A percentile compares a stretch with the other conserved stretches of the same genome.
phyloP scores from a whole-genome alignment of 768 basidiomycete species.

The Steccherinum ochraceum region DNA sequence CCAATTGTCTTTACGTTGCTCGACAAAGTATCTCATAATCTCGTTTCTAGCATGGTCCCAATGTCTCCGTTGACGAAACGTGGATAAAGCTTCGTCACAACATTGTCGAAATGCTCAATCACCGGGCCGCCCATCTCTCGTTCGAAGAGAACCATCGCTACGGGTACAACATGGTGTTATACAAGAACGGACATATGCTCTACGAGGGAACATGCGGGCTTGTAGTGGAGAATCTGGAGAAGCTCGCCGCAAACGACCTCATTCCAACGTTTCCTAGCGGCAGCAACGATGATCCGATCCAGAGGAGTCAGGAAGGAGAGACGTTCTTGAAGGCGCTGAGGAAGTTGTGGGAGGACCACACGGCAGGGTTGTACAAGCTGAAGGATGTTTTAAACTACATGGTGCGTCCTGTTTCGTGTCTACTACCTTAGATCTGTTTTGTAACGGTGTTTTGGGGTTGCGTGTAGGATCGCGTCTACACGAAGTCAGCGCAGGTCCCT shows the following conservation, averaged over 20 bases:
- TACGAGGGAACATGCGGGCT: conserved; percentile 82
- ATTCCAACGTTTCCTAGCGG: conserved; percentile 78
- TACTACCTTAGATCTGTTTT: conserved; percentile 1
- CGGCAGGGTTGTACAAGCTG: conserved; percentile 79
- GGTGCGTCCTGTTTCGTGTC: conserved; percentile 38
- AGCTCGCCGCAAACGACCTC: conserved; percentile 69
- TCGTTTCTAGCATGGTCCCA: conserved; percentile 54
- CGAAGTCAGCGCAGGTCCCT: conserved; percentile 66
- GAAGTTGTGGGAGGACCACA: conserved; percentile 92
- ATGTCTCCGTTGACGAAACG: conserved; percentile 74
- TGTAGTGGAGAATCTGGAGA: conserved; percentile 76
- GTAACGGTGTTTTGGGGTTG: conserved; percentile 9
- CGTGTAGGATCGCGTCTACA: conserved; percentile 84
- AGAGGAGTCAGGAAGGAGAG: conserved; percentile 81
- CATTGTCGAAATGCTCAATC: conserved; percentile 91
- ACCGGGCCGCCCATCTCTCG: conserved; percentile 83
- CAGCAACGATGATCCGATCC: conserved; percentile 58
- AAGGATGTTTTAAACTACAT: conserved; percentile 93
- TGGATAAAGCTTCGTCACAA: conserved; percentile 79
- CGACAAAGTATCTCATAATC: not conserved
- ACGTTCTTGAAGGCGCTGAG: conserved; percentile 75
- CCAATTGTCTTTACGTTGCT: not conserved
- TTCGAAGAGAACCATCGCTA: conserved; percentile 94
- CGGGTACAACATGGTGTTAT: conserved; percentile 90
- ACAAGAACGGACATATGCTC: conserved; percentile 76